These are phyloP conservation scores for Hyphopichia buzzinii DNA, from an alignment of 1,139 yeast genomes.

Conservation along the genomic window DNA sequence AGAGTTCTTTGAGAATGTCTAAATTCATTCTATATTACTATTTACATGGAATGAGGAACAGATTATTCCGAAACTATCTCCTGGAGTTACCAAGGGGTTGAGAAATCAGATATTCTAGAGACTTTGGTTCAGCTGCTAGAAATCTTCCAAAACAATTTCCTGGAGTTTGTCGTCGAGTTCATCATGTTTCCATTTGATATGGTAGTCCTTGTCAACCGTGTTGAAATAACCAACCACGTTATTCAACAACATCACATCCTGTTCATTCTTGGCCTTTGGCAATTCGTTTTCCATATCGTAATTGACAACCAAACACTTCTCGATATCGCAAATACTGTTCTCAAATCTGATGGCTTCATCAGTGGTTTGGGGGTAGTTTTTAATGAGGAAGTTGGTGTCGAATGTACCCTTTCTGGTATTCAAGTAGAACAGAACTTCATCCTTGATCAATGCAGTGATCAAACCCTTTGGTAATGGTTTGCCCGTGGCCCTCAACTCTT, in stretches of 20 bases:
- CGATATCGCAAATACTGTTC: constrained; percentile 50
- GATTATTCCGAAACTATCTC: not conserved
- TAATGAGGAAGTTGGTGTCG: constrained; percentile 44
- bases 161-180: constrained; percentile 22
- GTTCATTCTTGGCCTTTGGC: constrained; percentile 23
- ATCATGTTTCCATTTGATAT: constrained; percentile 19
- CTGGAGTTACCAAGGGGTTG: not conserved
- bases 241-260: constrained; percentile 26
- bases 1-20: constrained; percentile 40
- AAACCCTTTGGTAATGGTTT: constrained; percentile 56
- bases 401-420: constrained; percentile 42
- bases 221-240: constrained; percentile 57
- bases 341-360: constrained; percentile 65
- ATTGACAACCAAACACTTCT: constrained; percentile 37
- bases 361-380: constrained; percentile 57
- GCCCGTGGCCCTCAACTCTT: constrained; percentile 32
- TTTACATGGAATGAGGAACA: not conserved
- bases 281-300: constrained; percentile 26
- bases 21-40: no score
- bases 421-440: constrained; percentile 39
- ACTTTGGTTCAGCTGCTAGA: constrained; percentile 8
- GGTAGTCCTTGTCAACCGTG: constrained; percentile 50
- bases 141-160: constrained; percentile 24
- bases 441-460: constrained; percentile 53
- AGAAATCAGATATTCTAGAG: no score